These are phyloP conservation scores for Melastoma candidum DNA, from an alignment of 441 rosid species.

Conservation along the genomic window DNA sequence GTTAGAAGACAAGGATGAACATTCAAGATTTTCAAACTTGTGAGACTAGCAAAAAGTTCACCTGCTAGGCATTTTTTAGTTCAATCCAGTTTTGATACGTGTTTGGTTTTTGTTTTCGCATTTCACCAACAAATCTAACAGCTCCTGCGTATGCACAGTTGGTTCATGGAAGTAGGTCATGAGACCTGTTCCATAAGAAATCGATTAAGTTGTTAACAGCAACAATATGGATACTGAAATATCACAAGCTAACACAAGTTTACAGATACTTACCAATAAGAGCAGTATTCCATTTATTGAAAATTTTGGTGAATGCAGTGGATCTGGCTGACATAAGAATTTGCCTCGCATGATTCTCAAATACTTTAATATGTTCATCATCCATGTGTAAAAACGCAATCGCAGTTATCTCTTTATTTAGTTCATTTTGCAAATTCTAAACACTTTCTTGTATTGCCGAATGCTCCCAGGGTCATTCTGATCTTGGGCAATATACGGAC, in stretches of 20 bases:
- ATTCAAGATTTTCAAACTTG: background rate
- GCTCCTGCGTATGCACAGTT: constrained; percentile 97
- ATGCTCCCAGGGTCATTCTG: constrained; percentile 98
- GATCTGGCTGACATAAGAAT: constrained; percentile 99
- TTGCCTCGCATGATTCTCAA: constrained; percentile 98
- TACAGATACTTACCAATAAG: constrained; percentile 47
- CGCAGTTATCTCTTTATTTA: constrained; percentile 96
- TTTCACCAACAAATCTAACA: constrained; percentile 85
- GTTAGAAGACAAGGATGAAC: background rate
- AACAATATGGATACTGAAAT: background rate
- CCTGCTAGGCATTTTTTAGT: constrained; percentile 99
- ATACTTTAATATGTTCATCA: constrained; percentile 97
- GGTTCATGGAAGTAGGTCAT: constrained; percentile 99
- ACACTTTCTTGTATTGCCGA: constrained; percentile 95
- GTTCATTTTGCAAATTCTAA: constrained; percentile 99
- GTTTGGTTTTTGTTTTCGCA: constrained; percentile 99
- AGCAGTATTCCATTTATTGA: constrained; percentile 98
- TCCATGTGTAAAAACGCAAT: constrained; percentile 95
- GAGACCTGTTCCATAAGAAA: constrained; percentile 40
- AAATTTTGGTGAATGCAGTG: constrained; percentile 92
- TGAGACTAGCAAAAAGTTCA: constrained; percentile 14
- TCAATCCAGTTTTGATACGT: constrained; percentile 87
- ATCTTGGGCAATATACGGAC: constrained; percentile 97
- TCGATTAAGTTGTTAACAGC: too few relatives aligned
- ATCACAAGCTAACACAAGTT: background rate